Percentiles rank a stretch among this genome's conserved stretches.
Evolutionary conservation across 1,139 yeast genomes (phyloP).

Genomic region (Pneumocystis murina): DNA sequence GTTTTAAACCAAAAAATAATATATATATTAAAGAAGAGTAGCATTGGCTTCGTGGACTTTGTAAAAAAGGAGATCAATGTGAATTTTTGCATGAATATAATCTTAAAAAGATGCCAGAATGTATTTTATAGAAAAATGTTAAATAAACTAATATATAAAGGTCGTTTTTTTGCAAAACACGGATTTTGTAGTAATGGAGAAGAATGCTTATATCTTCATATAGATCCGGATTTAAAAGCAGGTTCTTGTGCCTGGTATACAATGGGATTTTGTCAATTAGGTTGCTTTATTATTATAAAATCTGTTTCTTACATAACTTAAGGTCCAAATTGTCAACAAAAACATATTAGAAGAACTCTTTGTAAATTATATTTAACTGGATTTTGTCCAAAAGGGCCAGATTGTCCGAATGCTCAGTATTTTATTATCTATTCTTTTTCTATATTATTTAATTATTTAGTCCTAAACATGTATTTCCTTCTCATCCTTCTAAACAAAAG

Average conservation of each 20-base stretch:
- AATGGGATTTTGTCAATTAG: constrained; percentile 83
- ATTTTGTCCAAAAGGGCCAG: constrained; percentile 59
- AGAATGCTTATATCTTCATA: constrained; percentile 83
- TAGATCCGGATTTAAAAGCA: constrained; percentile 74
- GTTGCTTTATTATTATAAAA: constrained; percentile 22
- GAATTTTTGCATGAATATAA: constrained; percentile 94
- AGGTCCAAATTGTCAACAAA: constrained; percentile 54
- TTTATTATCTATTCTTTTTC: neutral
- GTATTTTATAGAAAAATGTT: constrained; percentile 54
- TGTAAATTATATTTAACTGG: constrained; percentile 84
- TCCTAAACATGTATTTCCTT: neutral
- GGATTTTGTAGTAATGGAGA: constrained; percentile 92
- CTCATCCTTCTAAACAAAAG: neutral
- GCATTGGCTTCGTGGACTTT: constrained; percentile 94
- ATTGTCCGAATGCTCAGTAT: constrained; percentile 28
- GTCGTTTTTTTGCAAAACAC: constrained; percentile 26
- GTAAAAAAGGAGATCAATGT: constrained; percentile 93
- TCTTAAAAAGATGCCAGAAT: constrained; percentile 91
- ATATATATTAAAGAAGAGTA: constrained; percentile 47
- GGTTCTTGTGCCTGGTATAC: constrained; percentile 78
- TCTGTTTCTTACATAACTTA: neutral
- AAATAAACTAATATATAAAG: neutral
- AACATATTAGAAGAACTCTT: constrained; percentile 63
- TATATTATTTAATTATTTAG: neutral
- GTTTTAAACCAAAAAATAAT: neutral